phyloP scores from a whole-genome alignment of 1,284 basidiomycete species.

The Ceraceosorus guamensis region DNA sequence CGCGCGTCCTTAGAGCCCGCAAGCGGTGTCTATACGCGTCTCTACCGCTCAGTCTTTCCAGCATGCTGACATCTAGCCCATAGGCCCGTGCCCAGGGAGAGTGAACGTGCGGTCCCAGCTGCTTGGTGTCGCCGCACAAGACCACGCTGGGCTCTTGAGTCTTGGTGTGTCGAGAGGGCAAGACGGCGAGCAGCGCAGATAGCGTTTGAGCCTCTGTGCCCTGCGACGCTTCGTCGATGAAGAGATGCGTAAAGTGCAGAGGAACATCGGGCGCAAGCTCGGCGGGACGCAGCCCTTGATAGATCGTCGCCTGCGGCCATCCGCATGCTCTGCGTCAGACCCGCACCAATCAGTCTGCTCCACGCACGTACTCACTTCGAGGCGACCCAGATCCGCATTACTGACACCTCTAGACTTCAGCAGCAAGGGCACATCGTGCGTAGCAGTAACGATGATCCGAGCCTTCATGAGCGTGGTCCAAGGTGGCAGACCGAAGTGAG shows the following conservation, averaged over 20 bases:
- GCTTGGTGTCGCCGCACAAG: constrained; percentile 49
- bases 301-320: constrained; percentile 5
- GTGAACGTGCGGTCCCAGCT: constrained; percentile 49
- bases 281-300: constrained; percentile 18
- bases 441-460: constrained; percentile 46
- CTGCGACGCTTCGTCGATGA: constrained; percentile 51
- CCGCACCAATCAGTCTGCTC: too few species aligned
- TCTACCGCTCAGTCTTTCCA: constrained; percentile 47
- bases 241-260: constrained; percentile 49
- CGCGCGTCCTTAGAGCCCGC: constrained; percentile 11
- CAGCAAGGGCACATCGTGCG: constrained; percentile 47
- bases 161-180: constrained; percentile 11
- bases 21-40: constrained; percentile 36
- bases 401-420: constrained; percentile 26
- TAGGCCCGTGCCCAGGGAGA: constrained; percentile 36
- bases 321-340: too few species aligned
- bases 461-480: constrained; percentile 35
- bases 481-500: constrained; percentile 7
- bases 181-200: constrained; percentile 46
- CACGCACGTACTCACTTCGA: constrained; percentile 26
- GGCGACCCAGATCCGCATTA: constrained; percentile 42
- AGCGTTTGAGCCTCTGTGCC: constrained; percentile 48
- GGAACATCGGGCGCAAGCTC: background rate
- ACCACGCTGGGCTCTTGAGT: constrained; percentile 29
- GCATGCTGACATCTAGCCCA: constrained; percentile 49